Evolutionary conservation across 2,329 filamentous ascomycete genomes (phyloP), one percentile per base, ranked within the genome.

Genomic region (Chaetomium globosum): DNA sequence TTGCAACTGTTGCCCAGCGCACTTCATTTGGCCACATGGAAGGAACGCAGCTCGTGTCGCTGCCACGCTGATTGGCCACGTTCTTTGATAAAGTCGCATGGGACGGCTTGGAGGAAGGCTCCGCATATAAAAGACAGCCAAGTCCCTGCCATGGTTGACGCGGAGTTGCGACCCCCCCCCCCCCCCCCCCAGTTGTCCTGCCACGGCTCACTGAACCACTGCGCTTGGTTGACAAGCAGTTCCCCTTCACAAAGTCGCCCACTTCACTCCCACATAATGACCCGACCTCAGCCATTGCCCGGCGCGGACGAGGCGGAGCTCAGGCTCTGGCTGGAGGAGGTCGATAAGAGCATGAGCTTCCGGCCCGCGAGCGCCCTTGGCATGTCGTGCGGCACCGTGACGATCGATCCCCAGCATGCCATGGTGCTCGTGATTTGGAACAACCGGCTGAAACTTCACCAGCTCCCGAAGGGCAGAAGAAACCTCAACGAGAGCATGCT

Each of bases 401-500:
- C 79, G 10, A 72, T 83, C 61, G 77, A 81, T 70, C 73, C 75
- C 4, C 59, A 61, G 1, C 70, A 72, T 3, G 73, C 73, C 31
- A 77, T 75, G 62, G 74, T 83, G 5, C 74, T 82, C 33, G 71
- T 81, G 46, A 72, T 83, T 23, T 79, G 75, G 71, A 81, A 83
- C 71, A 75, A 72, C 30, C 74, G 74, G 53, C 77, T 79, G 65
- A 74, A 75, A 21, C 78, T 81, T 67, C 79, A 75, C 69, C 80
- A 82, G 71, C 75, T 83, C 7, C 81, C 81, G 57, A 82, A 83
- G 70, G 81, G 81, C 55, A 77, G 80, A 66, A 81, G 81, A 71
- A 79, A 82, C 69, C 78, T 83, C 52, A 76, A 75, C 62, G 81
- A 83, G 67, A 75, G 75, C 66, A 73, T 81, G 39, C 75, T 77